These are phyloP conservation scores for Ganoderma boninense DNA, from an alignment of 1,284 basidiomycete species.

Conservation along the genomic window DNA sequence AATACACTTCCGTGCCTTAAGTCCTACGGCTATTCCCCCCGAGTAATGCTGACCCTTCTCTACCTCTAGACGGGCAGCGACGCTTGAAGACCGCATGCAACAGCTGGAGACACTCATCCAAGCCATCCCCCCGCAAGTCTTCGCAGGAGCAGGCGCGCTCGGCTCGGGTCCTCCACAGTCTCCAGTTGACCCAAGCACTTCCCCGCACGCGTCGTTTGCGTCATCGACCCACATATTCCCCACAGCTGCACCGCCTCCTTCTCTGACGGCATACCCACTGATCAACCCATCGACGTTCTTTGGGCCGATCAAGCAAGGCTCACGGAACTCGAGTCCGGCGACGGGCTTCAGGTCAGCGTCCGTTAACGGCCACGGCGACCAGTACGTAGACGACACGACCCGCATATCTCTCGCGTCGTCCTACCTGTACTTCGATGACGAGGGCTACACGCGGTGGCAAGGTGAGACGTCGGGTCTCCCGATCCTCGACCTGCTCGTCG, in stretches of 20 bases:
- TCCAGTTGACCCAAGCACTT: conserved; percentile 46
- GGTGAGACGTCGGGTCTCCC: conserved; percentile 91
- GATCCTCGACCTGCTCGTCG: conserved; percentile 82
- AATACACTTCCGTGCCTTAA: background rate
- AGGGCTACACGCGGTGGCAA: conserved; percentile 86
- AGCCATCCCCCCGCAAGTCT: conserved; percentile 81
- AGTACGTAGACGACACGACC: conserved; percentile 62
- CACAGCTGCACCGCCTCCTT: conserved; percentile 77
- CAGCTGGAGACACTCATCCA: conserved; percentile 83
- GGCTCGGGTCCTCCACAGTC: conserved; percentile 36
- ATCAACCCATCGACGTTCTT: conserved; percentile 84
- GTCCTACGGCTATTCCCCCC: background rate
- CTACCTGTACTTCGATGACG: conserved; percentile 84
- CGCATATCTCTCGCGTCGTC: conserved; percentile 73
- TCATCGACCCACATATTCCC: conserved; percentile 57
- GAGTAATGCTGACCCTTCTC: background rate
- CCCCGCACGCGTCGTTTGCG: conserved; percentile 64
- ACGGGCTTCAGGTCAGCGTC: conserved; percentile 32
- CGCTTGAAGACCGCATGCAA: conserved; percentile 85
- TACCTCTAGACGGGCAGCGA: conserved; percentile 70
- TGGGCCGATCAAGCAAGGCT: conserved; percentile 51
- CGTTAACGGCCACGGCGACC: conserved; percentile 45
- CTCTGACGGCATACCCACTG: conserved; percentile 75
- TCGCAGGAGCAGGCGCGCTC: conserved; percentile 61
- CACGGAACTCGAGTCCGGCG: conserved; percentile 55